Base-by-base conservation (phyloP, 345 rosid genomes). In the Boechera retrofracta region DNA sequence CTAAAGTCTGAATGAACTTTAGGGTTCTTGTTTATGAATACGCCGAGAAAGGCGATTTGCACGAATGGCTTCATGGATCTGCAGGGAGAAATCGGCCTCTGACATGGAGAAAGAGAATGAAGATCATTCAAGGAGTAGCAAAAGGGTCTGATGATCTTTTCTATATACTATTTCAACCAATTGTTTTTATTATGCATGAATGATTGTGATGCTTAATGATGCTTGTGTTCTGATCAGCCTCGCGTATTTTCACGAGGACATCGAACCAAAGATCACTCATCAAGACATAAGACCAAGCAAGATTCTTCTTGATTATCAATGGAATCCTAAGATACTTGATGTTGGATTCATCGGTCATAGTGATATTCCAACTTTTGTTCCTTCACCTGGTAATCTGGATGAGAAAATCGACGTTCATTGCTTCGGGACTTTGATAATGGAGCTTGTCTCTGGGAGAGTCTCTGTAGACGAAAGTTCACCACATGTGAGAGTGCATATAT, bases 401-500 rank as follows among this genome's bases (percentile, higher is more conserved):
- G 85, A 78, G 70, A 82, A 71, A 77, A 82, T 57, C 24, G 97
- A 91, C 48, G 85, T 89, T 45, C 82, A 89, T 77, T 52, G 89
- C 88, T 93, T 91, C 0, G 93, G 95, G 33, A 77, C 87, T 49
- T 87, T 93, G 61, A 78, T 89, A 31, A 86, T 89, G 91, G 97
- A 89, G 90, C 85, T 91, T 53, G 79, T 91, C 6, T 75, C 92
- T 0, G 97, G 90, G 9, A 86, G 86, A 76, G 36, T 33, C 18
- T 86, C 94, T 35, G 71, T 78, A 71, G 86, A 86, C 81, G 83
- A 84, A 69, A 73, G 77, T 32, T 87, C 77, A 79, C 81, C 84
- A 59, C 83, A 86, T 38, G 93, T 85, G 66, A 75, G 77, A 55
- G 28, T 68, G 10, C 44, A 41, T 55, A 62, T 26, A 45, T 15